Conservation (phyloP, 495 filamentous ascomycete species). For the Rusavskia elegans region DNA sequence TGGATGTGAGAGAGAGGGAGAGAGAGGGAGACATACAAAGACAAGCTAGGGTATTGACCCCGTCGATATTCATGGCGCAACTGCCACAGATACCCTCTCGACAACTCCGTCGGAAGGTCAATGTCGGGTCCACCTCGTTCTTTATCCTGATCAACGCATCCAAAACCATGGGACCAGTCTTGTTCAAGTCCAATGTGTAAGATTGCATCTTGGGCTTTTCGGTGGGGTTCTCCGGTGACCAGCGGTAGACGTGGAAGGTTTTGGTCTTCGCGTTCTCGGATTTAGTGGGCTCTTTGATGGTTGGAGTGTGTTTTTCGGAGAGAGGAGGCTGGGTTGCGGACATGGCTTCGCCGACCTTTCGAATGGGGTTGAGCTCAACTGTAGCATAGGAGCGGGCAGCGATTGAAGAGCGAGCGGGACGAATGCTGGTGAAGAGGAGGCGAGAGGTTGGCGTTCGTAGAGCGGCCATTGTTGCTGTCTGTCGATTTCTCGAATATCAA, state of each 20-base stretch:
- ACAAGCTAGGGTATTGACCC: conserved; percentile 90
- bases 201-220: conserved; percentile 90
- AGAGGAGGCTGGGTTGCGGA: conserved; percentile 17
- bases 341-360: conserved; percentile 20
- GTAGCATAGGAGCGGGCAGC: conserved; percentile 32
- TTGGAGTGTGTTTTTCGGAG: conserved; percentile 34
- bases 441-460: conserved; percentile 54
- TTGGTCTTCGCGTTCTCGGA: conserved; percentile 52
- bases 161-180: conserved; percentile 96
- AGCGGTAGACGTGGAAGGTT: conserved; percentile 97
- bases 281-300: conserved; percentile 36
- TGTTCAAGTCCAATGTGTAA: conserved; percentile 89
- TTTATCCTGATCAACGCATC: conserved; percentile 96
- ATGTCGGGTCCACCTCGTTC: conserved; percentile 93
- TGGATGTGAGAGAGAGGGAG: too few relatives aligned
- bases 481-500: not conserved
- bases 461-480: conserved; percentile 48
- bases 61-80: conserved; percentile 99
- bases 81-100: conserved; percentile 96
- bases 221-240: conserved; percentile 83
- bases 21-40: conserved; percentile 48
- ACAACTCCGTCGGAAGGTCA: conserved; percentile 91
- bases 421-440: conserved; percentile 41
- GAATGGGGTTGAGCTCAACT: conserved; percentile 23
- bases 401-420: conserved; percentile 32